Evolutionary conservation across 78 protist species (phyloP), one percentile per base, ranked within the genome.

Genomic region (Dictyostelium capitatum): DNA sequence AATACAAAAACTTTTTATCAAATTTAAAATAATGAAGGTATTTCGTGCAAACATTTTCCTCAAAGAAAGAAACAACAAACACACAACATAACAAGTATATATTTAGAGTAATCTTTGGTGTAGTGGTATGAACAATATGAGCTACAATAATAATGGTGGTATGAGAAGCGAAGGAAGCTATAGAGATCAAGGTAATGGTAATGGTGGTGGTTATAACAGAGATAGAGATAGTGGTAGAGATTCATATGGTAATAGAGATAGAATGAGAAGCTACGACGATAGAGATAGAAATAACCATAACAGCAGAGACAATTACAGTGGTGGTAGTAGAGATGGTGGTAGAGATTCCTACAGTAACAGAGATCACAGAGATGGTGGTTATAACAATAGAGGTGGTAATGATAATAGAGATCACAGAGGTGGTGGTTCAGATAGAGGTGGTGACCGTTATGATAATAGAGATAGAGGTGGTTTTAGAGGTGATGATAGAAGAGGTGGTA

Each of bases 181-280:
- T 23, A 43, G 46, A 9, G 57, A 77, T 30, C 69, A 41, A 25
- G 43, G 43, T 37, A 37, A 37, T 37, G 43, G 43, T 37, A 37
- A 37, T 37, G 43, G 43, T n/a, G 82, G 82, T 23, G 80, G 80
- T 51, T 41, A 69, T 15, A 37, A 51, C 67, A 77, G 65, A 46
- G 43, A 77, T 20, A 77, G 43, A 3, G 28, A 73, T 46, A 47
- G 56, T 11, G 37, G 47, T n/a, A 47, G 79, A 73, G 56, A 46
- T 46, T 37, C 43, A 37, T 62, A 62, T 59, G 25, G 25, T 56
- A 57, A 57, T 57, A 62, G 28, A 11, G 28, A 62, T 62, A 32
- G 70, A 4, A 62, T 62, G 70, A 28, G 72, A 23, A 74, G 80
- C 9, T 37, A 37, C 43, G 32, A 41, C 12, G 80, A 25, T n/a